Conservation (phyloP, 2,329 filamentous ascomycete species). For the Aspergillus udagawae region DNA sequence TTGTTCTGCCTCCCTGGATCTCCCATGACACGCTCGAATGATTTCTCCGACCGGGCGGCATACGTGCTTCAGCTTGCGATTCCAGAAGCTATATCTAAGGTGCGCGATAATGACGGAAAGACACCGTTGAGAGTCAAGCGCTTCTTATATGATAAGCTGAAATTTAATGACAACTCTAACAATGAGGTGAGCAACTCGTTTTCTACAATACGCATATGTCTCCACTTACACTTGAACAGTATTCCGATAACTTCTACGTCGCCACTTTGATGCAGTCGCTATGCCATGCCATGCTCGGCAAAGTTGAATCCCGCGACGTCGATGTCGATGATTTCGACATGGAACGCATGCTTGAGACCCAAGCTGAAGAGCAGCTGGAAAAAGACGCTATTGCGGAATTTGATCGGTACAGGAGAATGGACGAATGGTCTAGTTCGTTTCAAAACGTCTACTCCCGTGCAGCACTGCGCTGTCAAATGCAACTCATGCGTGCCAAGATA, state of each 20-base stretch:
- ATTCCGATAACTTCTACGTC: constrained; percentile 86
- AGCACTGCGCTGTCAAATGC: constrained; percentile 56
- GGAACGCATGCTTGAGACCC: constrained; percentile 46
- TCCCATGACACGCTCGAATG: constrained; percentile 78
- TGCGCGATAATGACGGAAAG: constrained; percentile 70
- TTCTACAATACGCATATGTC: not conserved
- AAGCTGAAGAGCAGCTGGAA: constrained; percentile 53
- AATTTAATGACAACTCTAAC: constrained; percentile 90
- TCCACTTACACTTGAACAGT: constrained; percentile 42
- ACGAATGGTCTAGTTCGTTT: constrained; percentile 64
- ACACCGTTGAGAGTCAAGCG: constrained; percentile 74
- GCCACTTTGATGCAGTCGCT: constrained; percentile 69
- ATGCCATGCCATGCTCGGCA: constrained; percentile 51
- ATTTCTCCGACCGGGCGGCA: constrained; percentile 80
- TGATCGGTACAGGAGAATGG: constrained; percentile 59
- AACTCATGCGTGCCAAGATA: constrained; percentile 51
- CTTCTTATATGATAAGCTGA: constrained; percentile 83
- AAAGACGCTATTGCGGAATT: constrained; percentile 58
- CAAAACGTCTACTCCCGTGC: constrained; percentile 62
- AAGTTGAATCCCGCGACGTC: constrained; percentile 34
- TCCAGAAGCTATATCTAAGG: constrained; percentile 70
- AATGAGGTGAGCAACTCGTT: constrained; percentile 53
- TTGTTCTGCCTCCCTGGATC: constrained; percentile 81
- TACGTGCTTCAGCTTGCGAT: constrained; percentile 85
- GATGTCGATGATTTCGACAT: constrained; percentile 45